Conservation (phyloP, 139 green algal genomes). For the Klebsormidium nitens region DNA sequence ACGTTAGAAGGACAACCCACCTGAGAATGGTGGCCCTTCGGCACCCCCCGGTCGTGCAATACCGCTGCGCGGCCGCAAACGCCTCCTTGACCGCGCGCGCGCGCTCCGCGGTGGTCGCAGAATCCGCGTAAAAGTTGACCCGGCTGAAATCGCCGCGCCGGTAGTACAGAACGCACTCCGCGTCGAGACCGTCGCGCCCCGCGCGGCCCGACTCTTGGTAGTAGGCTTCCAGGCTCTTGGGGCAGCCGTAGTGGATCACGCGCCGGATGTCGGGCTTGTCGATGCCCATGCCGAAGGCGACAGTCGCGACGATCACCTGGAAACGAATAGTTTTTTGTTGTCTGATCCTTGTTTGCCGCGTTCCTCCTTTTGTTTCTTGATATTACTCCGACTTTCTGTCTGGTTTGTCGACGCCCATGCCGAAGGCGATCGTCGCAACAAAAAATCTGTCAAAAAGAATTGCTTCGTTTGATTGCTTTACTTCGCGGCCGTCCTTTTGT, state of each 20-base stretch:
- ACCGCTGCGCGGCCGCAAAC: background rate
- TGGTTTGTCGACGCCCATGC: no score
- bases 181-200: constrained; percentile 5
- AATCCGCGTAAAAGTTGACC: background rate
- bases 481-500: no score
- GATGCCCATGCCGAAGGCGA: constrained; percentile 45
- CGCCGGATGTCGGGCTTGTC: constrained; percentile 47
- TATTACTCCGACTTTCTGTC: no score
- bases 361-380: no score
- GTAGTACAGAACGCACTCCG: background rate
- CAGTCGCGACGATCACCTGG: constrained; percentile 38
- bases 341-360: no score
- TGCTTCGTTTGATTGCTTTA: no score
- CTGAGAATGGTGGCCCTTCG: no score
- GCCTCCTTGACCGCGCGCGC: background rate
- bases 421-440: constrained; percentile 51
- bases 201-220: constrained; percentile 51
- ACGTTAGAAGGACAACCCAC: no score
- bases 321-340: no score
- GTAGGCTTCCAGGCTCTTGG: constrained; percentile 46
- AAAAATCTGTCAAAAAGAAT: no score
- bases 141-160: background rate
- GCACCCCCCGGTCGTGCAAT: constrained; percentile 2
- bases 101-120: no score
- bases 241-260: constrained; percentile 42